These are phyloP conservation scores for Erythrophleum fordii DNA, from an alignment of 306 rosid species.

Conservation along the genomic window DNA sequence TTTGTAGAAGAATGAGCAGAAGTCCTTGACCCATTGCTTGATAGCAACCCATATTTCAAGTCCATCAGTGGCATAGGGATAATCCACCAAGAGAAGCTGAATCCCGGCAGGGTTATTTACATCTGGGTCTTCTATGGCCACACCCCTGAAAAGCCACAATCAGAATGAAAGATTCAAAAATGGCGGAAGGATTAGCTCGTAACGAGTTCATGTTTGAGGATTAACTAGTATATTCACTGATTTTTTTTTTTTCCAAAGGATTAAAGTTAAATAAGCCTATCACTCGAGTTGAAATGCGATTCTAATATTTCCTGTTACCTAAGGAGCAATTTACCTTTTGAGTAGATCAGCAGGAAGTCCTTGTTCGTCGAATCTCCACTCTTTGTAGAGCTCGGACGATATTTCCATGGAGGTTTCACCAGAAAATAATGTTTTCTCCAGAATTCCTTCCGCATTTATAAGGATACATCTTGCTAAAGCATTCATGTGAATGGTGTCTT, in stretches of 20 bases:
- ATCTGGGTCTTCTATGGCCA: slow-evolving; percentile 61
- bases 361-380: slow-evolving; percentile 73
- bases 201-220: background rate
- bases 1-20: slow-evolving; percentile 65
- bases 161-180: background rate
- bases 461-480: slow-evolving; percentile 59
- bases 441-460: slow-evolving; percentile 65
- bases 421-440: slow-evolving; percentile 62
- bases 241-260: too few relatives aligned
- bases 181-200: background rate
- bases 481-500: slow-evolving; percentile 72
- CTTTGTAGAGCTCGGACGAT: slow-evolving; percentile 65
- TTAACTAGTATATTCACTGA: background rate
- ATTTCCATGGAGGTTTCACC: slow-evolving; percentile 71
- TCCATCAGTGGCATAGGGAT: slow-evolving; percentile 82
- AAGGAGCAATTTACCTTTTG: slow-evolving; percentile 51
- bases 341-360: slow-evolving; percentile 82
- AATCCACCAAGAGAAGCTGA: slow-evolving; percentile 62
- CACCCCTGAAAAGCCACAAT: slow-evolving; percentile 50
- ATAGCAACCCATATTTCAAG: slow-evolving; percentile 80
- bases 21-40: slow-evolving; percentile 68
- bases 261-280: background rate
- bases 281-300: background rate
- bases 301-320: background rate
- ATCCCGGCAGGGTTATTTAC: slow-evolving; percentile 58